Percentiles rank a stretch among this genome's conserved stretches.
Conservation (phyloP, 768 basidiomycete genomes). For the Phanerochaete carnosa region DNA sequence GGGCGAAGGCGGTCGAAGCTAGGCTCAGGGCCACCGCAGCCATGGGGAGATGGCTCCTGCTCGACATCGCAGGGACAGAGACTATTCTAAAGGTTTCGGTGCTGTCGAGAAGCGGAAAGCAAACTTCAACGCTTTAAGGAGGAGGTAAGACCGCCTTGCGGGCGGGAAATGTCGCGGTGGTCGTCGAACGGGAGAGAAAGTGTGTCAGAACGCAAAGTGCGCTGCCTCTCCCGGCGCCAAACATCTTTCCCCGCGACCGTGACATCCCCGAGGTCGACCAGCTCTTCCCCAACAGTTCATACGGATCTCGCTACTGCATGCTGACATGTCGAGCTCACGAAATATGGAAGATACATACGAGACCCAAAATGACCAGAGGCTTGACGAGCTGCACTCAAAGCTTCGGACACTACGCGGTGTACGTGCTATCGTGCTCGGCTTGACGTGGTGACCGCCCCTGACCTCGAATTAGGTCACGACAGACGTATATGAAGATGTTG, state of each 20-base stretch:
- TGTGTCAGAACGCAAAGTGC: slow-evolving; percentile 1
- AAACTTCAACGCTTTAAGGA: too few species aligned
- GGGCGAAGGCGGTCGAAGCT: slow-evolving; percentile 38
- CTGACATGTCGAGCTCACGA: slow-evolving; percentile 34
- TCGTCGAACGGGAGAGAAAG: background rate
- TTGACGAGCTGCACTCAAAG: slow-evolving; percentile 84
- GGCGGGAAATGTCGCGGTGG: background rate
- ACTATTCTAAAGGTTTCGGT: background rate
- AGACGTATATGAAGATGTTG: slow-evolving; percentile 82
- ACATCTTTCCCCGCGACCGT: background rate
- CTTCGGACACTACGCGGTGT: slow-evolving; percentile 81
- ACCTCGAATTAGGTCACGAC: slow-evolving; percentile 64
- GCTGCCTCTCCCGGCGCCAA: background rate
- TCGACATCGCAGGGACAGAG: background rate
- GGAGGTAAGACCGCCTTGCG: background rate
- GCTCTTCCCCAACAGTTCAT: background rate
- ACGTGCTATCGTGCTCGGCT: slow-evolving; percentile 18
- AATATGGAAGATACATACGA: slow-evolving; percentile 74
- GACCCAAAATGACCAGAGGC: slow-evolving; percentile 77
- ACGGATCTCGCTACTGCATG: background rate
- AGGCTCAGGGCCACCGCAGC: slow-evolving; percentile 10
- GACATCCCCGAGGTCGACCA: background rate
- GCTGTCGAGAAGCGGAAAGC: too few species aligned
- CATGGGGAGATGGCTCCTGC: background rate
- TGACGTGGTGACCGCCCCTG: background rate